Base-by-base conservation (phyloP, 805 yeast genomes). In the Brettanomyces custersianus region DNA sequence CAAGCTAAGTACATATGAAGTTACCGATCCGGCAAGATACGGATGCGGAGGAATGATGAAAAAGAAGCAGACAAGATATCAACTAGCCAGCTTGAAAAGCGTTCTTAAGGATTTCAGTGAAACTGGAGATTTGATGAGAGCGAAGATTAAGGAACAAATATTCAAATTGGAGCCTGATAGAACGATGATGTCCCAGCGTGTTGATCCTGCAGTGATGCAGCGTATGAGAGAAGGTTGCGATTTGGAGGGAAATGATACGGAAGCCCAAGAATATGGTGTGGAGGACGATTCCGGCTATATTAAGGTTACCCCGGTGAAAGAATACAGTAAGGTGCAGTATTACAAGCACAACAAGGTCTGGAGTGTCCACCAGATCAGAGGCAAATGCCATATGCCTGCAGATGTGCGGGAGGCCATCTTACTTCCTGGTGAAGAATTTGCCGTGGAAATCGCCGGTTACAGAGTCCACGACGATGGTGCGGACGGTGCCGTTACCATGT, bases 311-410 rank as follows among this genome's bases (percentile, higher is more conserved):
- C 37, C 37, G 5, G 12, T 19, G 11, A 20, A 27, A 18, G 29
- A 11, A 5, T 11, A 8, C 15, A 20, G 21, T 16, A 7, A 22
- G 25, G 21, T 33, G 11, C 17, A 26, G 20, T 20, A 33, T 25
- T 27, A 34, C 32, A 21, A 34, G 20, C 19, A 27, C 15, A 32
- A 32, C 10, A 20, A 34, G 26, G 8, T 20, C 11, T 26, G 19
- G 16, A 28, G 20, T 5, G 32, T 15, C 16, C 23, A 28, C n/a
- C 12, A 18, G 9, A n/a, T 15, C 19, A 11, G 32, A 8, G 20
- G 17, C n/a, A 20, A 26, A 6, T 34, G 32, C 16, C 31, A 34
- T 15, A 34, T 34, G 37, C 32, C 37, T 9, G 29, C 27, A 9
- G 21, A 11, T 9, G n/a, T 28, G 26, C 20, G 28, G 6, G 15